These are phyloP conservation scores for Globisporangium takayamanum DNA, from an alignment of 352 stramenopile genomes.

Conservation along the genomic window DNA sequence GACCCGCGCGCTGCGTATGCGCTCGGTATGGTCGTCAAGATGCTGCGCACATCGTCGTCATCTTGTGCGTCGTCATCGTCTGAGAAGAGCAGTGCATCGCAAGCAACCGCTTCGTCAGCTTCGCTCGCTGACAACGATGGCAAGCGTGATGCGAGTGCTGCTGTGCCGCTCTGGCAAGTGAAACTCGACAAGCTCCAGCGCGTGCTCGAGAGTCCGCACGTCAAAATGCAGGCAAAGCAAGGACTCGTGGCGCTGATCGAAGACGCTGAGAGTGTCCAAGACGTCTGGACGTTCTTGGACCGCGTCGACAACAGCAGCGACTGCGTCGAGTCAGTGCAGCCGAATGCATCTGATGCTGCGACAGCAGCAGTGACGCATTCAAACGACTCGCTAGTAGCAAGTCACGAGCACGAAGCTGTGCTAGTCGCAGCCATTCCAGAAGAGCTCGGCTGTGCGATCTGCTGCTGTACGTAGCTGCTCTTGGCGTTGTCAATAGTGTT, in stretches of 20 bases:
- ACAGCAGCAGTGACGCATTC: neutral
- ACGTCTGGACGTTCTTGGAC: constrained; percentile 10
- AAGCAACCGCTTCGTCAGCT: neutral
- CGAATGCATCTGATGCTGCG: neutral
- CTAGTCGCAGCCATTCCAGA: constrained; percentile 17
- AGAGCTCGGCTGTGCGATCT: constrained; percentile 31
- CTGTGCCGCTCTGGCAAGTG: constrained; percentile 3
- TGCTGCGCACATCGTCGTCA: constrained; percentile 5
- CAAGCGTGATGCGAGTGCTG: neutral
- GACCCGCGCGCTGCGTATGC: constrained; percentile 30
- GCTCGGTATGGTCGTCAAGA: constrained; percentile 25
- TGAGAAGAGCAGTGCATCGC: too few species aligned
- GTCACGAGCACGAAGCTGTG: neutral
- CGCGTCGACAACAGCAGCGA: neutral
- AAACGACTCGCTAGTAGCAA: neutral
- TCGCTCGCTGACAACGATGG: neutral
- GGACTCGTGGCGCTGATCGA: constrained; percentile 15
- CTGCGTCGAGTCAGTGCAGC: too few species aligned
- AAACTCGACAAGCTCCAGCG: constrained; percentile 11
- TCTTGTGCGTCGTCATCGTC: neutral
- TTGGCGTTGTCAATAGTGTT: too few species aligned
- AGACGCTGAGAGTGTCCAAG: constrained; percentile 7
- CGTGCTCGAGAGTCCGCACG: constrained; percentile 13
- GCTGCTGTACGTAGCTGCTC: constrained; percentile 23
- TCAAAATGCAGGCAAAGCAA: constrained; percentile 8